Evolutionary conservation across 805 yeast species (phyloP), one percentile per base, ranked within the genome.

Genomic region (Barnettozyma pratensis): DNA sequence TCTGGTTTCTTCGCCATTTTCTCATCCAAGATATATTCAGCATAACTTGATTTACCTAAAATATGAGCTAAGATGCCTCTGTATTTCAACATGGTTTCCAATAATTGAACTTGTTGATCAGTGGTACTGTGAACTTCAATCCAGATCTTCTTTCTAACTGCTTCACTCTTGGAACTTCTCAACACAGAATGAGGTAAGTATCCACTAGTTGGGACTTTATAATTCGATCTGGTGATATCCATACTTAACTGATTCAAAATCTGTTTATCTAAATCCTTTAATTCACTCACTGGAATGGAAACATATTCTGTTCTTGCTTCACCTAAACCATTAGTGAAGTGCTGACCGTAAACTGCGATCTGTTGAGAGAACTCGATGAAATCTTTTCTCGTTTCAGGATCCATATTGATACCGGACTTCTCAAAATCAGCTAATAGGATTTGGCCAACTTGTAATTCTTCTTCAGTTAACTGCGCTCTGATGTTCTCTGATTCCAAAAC

Each of bases 1-100:
- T 79, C 80, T 0, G 97, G 95, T 8, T 68, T 75, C 52, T 81
- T 81, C 7, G 96, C 96, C 96, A 94, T 87, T 64, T 94, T 94
- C 52, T 89, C 96, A 51, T 80, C 81, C 34, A 94, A 69, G 61
- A 88, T 95, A 61, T 94, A 91, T 37, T 85, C 83, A 0, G 92
- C 80, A 66, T 72, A 94, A 35, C 85, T 81, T 26, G 68, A 56
- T 59, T 79, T 79, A 0, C 95, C 92, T 70, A 92, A 72, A 67
- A 88, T 71, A 41, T 73, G 72, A 0, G 98, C 90, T 35, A 94
- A 67, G 1, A 79, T 69, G 3, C 85, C 85, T 48, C 99, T 72
- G 52, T 80, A 76, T 46, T 75, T 74, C 34, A 92, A 63, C 54
- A 94, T 70, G 32, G 70, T 70, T 42, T 79, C 80, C 46, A 94